Conservation (phyloP, 306 rosid species). For the Vigna radiata region DNA sequence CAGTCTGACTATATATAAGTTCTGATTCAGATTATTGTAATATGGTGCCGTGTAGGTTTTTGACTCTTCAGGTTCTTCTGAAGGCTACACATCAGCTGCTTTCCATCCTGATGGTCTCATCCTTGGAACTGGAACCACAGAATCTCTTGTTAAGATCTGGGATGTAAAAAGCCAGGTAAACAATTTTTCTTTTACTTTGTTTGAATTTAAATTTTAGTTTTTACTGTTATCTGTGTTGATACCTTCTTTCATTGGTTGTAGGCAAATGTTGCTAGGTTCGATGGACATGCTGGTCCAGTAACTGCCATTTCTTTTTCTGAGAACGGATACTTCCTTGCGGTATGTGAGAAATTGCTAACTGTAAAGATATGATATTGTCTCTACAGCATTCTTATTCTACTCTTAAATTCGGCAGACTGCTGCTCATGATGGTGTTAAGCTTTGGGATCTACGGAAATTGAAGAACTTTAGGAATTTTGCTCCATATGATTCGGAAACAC, state of each 20-base stretch:
- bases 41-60: slow-evolving; percentile 64
- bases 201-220: slow-evolving; percentile 14
- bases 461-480: slow-evolving; percentile 83
- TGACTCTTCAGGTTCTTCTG: slow-evolving; percentile 68
- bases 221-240: slow-evolving; percentile 3
- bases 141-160: slow-evolving; percentile 91
- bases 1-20: not conserved
- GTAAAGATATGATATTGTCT: slow-evolving; percentile 10
- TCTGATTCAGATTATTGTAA: slow-evolving; percentile 30
- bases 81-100: slow-evolving; percentile 96
- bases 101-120: slow-evolving; percentile 99
- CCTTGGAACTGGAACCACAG: slow-evolving; percentile 98
- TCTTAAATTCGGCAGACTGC: slow-evolving; percentile 73
- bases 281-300: slow-evolving; percentile 91
- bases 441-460: slow-evolving; percentile 95
- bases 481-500: slow-evolving; percentile 85
- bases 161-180: slow-evolving; percentile 97
- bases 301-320: slow-evolving; percentile 94
- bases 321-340: slow-evolving; percentile 98
- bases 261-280: slow-evolving; percentile 93
- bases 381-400: slow-evolving; percentile 35
- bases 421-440: slow-evolving; percentile 95
- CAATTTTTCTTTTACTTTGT: slow-evolving; percentile 18
- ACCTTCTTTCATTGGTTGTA: slow-evolving; percentile 47
- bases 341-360: slow-evolving; percentile 48